A percentile compares a stretch with the other conserved stretches of the same genome.
Conservation (phyloP, 2,329 filamentous ascomycete genomes). For the Endothia cerciana region DNA sequence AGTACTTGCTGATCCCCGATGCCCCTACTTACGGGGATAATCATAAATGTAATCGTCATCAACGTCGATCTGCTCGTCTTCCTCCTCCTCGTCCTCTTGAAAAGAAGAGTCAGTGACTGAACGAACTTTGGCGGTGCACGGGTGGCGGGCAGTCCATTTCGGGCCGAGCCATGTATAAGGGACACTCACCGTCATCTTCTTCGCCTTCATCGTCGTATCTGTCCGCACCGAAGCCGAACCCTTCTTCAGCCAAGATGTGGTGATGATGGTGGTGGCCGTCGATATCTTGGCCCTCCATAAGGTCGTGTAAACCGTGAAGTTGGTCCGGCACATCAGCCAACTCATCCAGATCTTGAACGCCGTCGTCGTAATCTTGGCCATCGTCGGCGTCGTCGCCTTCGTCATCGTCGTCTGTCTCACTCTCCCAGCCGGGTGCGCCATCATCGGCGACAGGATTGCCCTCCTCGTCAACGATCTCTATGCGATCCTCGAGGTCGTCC, state of each 20-base stretch:
- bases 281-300: constrained; percentile 58
- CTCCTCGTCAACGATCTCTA: constrained; percentile 67
- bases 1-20: background rate
- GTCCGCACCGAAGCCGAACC: constrained; percentile 26
- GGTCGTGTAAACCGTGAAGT: constrained; percentile 52
- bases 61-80: constrained; percentile 70
- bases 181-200: constrained; percentile 58
- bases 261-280: constrained; percentile 54
- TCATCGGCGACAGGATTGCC: constrained; percentile 63
- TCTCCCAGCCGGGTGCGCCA: constrained; percentile 64
- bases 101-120: constrained; percentile 30
- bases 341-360: constrained; percentile 59
- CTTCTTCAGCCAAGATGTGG: constrained; percentile 43
- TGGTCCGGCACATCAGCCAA: constrained; percentile 38
- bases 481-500: constrained; percentile 52
- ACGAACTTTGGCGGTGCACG: background rate
- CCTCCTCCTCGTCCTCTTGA: constrained; percentile 60
- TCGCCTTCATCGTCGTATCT: constrained; percentile 59
- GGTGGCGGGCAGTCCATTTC: background rate
- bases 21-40: constrained; percentile 55
- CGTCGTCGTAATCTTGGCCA: constrained; percentile 56
- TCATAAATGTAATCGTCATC: constrained; percentile 70
- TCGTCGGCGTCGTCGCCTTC: constrained; percentile 50
- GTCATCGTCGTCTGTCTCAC: constrained; percentile 60
- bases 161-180: background rate